These are phyloP conservation scores for Fraxinus albicans DNA, from an alignment of 305 asterid genomes.

Conservation along the genomic window DNA sequence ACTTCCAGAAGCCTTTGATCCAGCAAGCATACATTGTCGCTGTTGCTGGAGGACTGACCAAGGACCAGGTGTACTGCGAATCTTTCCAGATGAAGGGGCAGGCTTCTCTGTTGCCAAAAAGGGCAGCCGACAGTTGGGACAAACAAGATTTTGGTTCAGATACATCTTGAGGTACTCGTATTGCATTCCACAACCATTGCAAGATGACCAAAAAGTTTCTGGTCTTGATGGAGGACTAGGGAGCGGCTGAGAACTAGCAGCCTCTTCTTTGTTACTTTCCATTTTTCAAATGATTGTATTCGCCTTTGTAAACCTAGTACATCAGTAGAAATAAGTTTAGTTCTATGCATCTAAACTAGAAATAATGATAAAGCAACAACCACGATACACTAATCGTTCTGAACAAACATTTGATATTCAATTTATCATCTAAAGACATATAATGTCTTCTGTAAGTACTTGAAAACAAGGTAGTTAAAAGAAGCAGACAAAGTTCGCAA, in stretches of 20 bases:
- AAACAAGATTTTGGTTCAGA: conserved; percentile 43
- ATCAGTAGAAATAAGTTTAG: background rate
- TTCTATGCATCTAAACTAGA: background rate
- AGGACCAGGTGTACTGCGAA: conserved; percentile 2
- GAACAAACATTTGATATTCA: background rate
- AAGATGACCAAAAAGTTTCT: conserved; percentile 57
- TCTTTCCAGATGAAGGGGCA: conserved; percentile 27
- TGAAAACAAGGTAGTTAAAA: background rate
- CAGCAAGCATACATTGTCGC: conserved; percentile 20
- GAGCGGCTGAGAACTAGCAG: conserved; percentile 10
- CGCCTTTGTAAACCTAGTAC: conserved; percentile 8
- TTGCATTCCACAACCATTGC: conserved; percentile 38
- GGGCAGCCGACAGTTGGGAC: conserved; percentile 42
- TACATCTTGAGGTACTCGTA: conserved; percentile 34
- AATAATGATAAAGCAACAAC: background rate
- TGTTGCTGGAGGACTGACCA: conserved; percentile 14
- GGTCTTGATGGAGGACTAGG: conserved; percentile 22
- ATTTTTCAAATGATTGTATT: conserved; percentile 24
- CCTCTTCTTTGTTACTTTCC: conserved; percentile 55
- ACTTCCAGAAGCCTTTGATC: conserved; percentile 16
- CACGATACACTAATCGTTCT: background rate
- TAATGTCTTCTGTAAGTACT: background rate
- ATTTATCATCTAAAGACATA: background rate
- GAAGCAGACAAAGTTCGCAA: background rate
- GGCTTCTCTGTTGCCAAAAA: conserved; percentile 46